Conservation (phyloP, 805 yeast species). For the Nakazawaea sp. region DNA sequence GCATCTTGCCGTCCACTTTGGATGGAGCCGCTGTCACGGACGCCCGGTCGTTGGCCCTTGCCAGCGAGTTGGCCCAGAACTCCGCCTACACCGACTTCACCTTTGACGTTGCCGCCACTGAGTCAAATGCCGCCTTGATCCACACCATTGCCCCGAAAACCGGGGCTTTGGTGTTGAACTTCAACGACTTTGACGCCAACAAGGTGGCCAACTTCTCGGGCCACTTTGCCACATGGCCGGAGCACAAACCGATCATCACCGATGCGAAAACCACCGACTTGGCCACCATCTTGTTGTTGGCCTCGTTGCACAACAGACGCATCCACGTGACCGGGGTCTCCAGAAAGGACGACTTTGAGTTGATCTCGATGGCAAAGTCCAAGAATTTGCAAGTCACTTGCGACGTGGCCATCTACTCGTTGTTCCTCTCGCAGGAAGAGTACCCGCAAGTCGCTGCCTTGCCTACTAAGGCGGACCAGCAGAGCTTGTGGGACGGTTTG, state of each 20-base stretch:
- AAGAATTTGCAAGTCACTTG: slow-evolving; percentile 81
- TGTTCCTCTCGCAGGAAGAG: slow-evolving; percentile 69
- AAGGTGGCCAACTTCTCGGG: slow-evolving; percentile 75
- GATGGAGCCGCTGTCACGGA: slow-evolving; percentile 61
- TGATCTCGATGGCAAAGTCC: slow-evolving; percentile 79
- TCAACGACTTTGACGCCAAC: slow-evolving; percentile 56
- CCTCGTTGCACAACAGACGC: slow-evolving; percentile 77
- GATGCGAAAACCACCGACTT: slow-evolving; percentile 89
- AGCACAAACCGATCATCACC: slow-evolving; percentile 75
- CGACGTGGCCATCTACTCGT: slow-evolving; percentile 76
- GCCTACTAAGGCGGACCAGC: slow-evolving; percentile 78
- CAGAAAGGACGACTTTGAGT: slow-evolving; percentile 70
- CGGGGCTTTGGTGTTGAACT: slow-evolving; percentile 77
- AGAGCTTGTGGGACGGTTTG: slow-evolving; percentile 72
- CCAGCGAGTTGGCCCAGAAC: slow-evolving; percentile 46
- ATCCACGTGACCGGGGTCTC: slow-evolving; percentile 88
- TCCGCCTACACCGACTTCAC: slow-evolving; percentile 78
- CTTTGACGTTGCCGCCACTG: slow-evolving; percentile 77
- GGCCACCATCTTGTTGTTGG: slow-evolving; percentile 86
- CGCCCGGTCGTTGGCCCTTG: slow-evolving; percentile 56
- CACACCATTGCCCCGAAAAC: slow-evolving; percentile 58
- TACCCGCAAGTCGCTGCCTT: slow-evolving; percentile 66
- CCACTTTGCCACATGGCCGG: slow-evolving; percentile 82
- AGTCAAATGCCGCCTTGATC: slow-evolving; percentile 54
- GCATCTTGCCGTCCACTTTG: slow-evolving; percentile 67